Evolutionary conservation across 2,329 filamentous ascomycete species (phyloP).

Genomic region (Fusarium globosum): DNA sequence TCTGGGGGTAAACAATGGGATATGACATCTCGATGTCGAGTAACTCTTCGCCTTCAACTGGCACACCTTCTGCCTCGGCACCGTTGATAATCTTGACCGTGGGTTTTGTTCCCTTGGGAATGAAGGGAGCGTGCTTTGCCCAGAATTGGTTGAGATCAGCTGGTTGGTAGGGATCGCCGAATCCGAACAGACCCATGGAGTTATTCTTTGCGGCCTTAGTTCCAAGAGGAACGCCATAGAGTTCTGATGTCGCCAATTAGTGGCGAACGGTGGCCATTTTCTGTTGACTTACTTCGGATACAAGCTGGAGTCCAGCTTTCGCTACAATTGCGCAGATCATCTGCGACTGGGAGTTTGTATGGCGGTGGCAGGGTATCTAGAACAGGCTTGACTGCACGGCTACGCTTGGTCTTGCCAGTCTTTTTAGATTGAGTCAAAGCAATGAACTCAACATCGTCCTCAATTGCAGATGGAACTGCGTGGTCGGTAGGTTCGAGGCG

Average conservation of each 20-base stretch:
- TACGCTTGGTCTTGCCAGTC: not conserved
- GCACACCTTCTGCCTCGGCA: not conserved
- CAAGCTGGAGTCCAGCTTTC: conserved; percentile 9
- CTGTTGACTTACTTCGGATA: not conserved
- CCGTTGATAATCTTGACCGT: conserved; percentile 7
- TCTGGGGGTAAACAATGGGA: not conserved
- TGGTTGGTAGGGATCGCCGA: not conserved
- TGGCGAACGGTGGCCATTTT: accelerated
- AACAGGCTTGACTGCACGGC: not conserved
- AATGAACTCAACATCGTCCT: not conserved
- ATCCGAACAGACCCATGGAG: not conserved
- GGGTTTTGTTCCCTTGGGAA: not conserved
- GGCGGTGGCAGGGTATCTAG: not conserved
- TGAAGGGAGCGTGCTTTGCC: not conserved
- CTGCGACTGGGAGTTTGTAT: not conserved
- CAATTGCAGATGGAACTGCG: not conserved
- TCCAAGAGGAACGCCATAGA: not conserved
- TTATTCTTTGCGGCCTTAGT: not conserved
- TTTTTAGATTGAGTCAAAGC: not conserved
- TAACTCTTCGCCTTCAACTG: not conserved
- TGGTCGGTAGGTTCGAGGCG: not conserved
- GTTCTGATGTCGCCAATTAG: not conserved
- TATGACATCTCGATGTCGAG: conserved; percentile 5
- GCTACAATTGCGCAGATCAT: conserved; percentile 1
- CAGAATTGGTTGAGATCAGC: not conserved